A percentile compares a stretch with the other conserved stretches of the same genome.
Evolutionary conservation across 1,284 basidiomycete genomes (phyloP).

Genomic region (Termitomyces sp.): DNA sequence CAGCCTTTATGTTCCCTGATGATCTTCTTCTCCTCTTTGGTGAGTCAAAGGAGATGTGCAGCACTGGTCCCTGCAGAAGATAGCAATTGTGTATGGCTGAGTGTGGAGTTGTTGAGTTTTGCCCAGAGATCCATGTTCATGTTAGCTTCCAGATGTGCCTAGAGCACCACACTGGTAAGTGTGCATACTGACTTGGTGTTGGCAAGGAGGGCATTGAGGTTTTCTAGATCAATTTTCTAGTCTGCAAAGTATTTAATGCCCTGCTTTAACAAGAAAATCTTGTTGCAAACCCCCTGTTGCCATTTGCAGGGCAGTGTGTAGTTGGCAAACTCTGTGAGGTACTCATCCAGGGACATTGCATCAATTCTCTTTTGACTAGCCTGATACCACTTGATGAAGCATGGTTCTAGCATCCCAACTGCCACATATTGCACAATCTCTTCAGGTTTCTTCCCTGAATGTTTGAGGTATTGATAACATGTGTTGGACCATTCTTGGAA

Average conservation of each 20-base stretch:
- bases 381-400: conserved; percentile 2
- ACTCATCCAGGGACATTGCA: too few relatives aligned
- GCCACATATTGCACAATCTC: conserved; percentile 15
- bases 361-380: too few relatives aligned
- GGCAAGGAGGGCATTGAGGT: neutral
- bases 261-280: too few relatives aligned
- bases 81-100: neutral
- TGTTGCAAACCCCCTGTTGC: neutral
- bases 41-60: neutral
- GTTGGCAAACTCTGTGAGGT: conserved; percentile 6
- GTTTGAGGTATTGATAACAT: too few relatives aligned
- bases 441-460: neutral
- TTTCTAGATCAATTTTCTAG: neutral
- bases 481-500: too few relatives aligned
- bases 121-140: too few relatives aligned
- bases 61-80: neutral
- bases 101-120: neutral
- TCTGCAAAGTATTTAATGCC: too few relatives aligned
- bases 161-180: neutral
- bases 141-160: too few relatives aligned
- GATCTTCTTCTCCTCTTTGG: neutral
- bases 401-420: conserved; percentile 14
- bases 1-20: neutral
- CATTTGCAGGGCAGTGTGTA: conserved; percentile 13
- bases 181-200: conserved; percentile 11